phyloP scores from a whole-genome alignment of 2,329 filamentous ascomycete genomes.

The Cladosporium phlei region DNA sequence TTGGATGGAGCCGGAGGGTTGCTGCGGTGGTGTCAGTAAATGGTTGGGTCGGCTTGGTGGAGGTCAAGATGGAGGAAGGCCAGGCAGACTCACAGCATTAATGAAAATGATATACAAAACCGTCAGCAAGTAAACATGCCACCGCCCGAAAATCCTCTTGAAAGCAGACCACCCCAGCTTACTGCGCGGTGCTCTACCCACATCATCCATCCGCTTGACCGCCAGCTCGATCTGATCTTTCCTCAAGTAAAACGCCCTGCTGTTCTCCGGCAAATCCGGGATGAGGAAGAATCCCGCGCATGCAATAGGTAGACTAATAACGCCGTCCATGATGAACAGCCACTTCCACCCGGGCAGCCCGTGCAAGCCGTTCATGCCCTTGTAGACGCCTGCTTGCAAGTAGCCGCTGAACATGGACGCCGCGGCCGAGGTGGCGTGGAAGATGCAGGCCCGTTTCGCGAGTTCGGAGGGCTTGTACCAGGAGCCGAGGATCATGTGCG shows the following conservation, averaged over 20 bases:
- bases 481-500: slow-evolving; percentile 46
- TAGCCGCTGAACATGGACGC: slow-evolving; percentile 49
- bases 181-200: slow-evolving; percentile 44
- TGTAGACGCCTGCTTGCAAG: slow-evolving; percentile 51
- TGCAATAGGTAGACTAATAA: slow-evolving; percentile 51
- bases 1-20: slow-evolving; percentile 10
- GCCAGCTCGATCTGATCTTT: slow-evolving; percentile 36
- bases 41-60: too few species aligned
- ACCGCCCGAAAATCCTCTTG: slow-evolving; percentile 57
- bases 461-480: slow-evolving; percentile 51
- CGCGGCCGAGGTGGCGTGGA: slow-evolving; percentile 46
- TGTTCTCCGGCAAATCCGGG: slow-evolving; percentile 49
- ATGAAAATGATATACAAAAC: slow-evolving; percentile 61
- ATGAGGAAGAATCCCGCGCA: slow-evolving; percentile 46
- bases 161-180: slow-evolving; percentile 39
- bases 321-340: slow-evolving; percentile 48
- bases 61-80: too few species aligned
- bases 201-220: slow-evolving; percentile 46
- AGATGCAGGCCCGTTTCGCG: slow-evolving; percentile 50
- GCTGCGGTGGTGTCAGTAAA: not conserved
- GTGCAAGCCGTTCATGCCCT: slow-evolving; percentile 37
- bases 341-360: slow-evolving; percentile 50
- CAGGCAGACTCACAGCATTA: slow-evolving; percentile 44
- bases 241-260: slow-evolving; percentile 42
- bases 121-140: slow-evolving; percentile 60